Base-by-base conservation (phyloP, 116 monocot species). In the Thalassia testudinum region DNA sequence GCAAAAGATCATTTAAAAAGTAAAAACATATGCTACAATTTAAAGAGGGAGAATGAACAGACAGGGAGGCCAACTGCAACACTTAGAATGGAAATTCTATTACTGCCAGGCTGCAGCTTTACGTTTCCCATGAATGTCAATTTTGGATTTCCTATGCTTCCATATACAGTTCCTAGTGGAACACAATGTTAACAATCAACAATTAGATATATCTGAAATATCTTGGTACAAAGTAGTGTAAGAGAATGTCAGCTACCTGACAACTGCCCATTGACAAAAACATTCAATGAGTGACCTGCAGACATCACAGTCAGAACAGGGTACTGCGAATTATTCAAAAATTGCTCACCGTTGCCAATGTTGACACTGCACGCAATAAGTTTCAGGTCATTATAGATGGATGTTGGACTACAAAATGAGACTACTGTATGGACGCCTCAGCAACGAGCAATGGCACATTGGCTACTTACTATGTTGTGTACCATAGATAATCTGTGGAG, bases 281-380 rank as follows among this genome's bases (percentile, higher is more conserved):
- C 76, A 75, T 85, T 73, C 72, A 95, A 61, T 53, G 85, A 74
- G 62, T 88, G 95, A 45, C 95, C 88, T n/a, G 95, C 95, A 21
- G 95, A 97, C 64, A 74, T 72, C 26, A 97, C 79, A 12, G 79
- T 75, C 42, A 97, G 71, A 28, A 50, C 56, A 15, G 82, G 85
- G 58, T 85, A 48, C 42, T 66, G 19, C 21, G 73, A 81, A 54
- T 42, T 78, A 62, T 68, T 74, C 24, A 87, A 68, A 67, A 88
- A 97, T 43, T 65, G 63, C 53, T 97, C 97, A 62, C 65, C 60
- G 62, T 74, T 54, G 19, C 65, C 77, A 42, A 88, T 75, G 54
- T 72, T 47, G 50, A 95, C 74, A 65, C 93, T 93, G 58, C 26
- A 74, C 62, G 56, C 21, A 65, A 45, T 45, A 13, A 45, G 3